Evolutionary conservation across 306 rosid species (phyloP), one percentile per base, ranked within the genome.

Genomic region (Vigna nakashimae): DNA sequence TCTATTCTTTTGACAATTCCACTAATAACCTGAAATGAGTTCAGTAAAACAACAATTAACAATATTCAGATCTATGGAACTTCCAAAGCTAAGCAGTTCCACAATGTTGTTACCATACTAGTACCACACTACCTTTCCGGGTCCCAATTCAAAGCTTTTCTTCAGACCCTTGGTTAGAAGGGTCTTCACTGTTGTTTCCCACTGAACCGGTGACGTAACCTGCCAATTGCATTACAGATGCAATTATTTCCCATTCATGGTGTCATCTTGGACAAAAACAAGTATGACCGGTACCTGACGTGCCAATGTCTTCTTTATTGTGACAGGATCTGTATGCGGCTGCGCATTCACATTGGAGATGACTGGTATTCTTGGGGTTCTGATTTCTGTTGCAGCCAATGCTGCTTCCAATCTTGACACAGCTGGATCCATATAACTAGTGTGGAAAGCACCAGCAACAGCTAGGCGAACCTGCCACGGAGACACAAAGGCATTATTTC

Each of bases 391-490:
- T 58, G 91, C 86, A 12, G 89, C 96, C 84, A 96, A 84, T 65
- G 93, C 97, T 34, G 98, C 94, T 85, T 96, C 99, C 88, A 96
- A 78, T 90, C 97, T 91, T 71, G 97, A 92, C 63, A 96, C 94
- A 51, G 99, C 98, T 9, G 99, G 99, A 59, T 96, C 94, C 99
- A 96, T 96, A 77, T 90, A 96, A 46, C 89, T 79, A 73, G 99
- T 96, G 87, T 96, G 98, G 86, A 91, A 92, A 65, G 99, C 99
- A 12, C 98, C 99, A 5, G 98, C 97, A 80, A 96, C 99, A 82
- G 99, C 98, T 66, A 96, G 82, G 45, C 98, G 96, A 34, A 96
- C 98, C 99, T 96, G 91, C 79, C 74, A 32, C 69, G 14, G 12
- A 16, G 45, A 43, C 15, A 60, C 18, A 60, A 17, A 3, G 50